Percentiles rank a stretch among this genome's conserved stretches.
phyloP scores from a whole-genome alignment of 1,139 yeast genomes.

The Pneumocystis oryctolagi region DNA sequence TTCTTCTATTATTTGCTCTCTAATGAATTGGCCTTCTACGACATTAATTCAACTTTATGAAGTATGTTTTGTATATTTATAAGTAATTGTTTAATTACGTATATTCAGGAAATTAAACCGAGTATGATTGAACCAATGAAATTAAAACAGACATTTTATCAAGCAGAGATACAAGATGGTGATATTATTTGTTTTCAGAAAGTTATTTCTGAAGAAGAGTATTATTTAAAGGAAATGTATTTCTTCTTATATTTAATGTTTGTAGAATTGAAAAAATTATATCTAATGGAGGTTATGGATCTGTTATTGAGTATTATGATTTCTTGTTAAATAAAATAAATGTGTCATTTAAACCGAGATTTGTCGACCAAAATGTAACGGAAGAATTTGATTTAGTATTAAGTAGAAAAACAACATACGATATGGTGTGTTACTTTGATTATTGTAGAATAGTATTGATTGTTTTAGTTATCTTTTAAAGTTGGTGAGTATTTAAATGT shows the following conservation, averaged over 20 bases:
- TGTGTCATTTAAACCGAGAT: conserved; percentile 39
- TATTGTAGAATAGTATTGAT: not conserved
- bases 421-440: conserved; percentile 23
- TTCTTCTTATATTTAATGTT: conserved; percentile 18
- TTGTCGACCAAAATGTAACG: conserved; percentile 24
- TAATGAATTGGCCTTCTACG: conserved; percentile 33
- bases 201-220: conserved; percentile 17
- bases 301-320: conserved; percentile 42
- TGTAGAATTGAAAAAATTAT: conserved; percentile 8
- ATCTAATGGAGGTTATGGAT: conserved; percentile 18
- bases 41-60: conserved; percentile 41
- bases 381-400: conserved; percentile 51
- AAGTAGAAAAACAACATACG: conserved; percentile 43
- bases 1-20: conserved; percentile 29
- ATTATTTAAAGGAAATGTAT: conserved; percentile 15
- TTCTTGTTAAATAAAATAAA: conserved; percentile 55
- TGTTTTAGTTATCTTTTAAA: conserved; percentile 33
- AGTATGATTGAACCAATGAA: conserved; percentile 41
- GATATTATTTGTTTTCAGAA: conserved; percentile 57
- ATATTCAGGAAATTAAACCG: conserved; percentile 42
- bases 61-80: conserved; percentile 8
- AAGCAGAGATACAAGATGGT: conserved; percentile 59
- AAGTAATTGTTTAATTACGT: not conserved
- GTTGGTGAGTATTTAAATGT: conserved; percentile 41
- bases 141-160: conserved; percentile 35